Evolutionary conservation across 2,329 filamentous ascomycete genomes (phyloP), one percentile per base, ranked within the genome.

Genomic region (Onygena corvina): DNA sequence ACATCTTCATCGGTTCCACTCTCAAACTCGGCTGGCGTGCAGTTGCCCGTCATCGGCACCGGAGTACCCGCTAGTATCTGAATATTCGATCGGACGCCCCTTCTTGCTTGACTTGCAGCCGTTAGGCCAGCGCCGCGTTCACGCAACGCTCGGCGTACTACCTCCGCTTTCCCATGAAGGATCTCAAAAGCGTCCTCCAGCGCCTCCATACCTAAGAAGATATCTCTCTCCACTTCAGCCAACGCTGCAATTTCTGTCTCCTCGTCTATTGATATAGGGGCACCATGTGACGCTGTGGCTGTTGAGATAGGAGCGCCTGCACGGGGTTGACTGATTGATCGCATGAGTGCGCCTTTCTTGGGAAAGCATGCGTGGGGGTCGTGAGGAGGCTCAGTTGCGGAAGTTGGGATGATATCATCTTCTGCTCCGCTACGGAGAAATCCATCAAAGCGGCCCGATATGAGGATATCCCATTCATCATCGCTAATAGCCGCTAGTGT

Each of bases 401-500:
- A 48, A 5, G 57, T 52, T 35, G 57, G 51, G 5, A 58, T 54
- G 4, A 67, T 59, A 7, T 60, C 42, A 42, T 76, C 72, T 55
- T 95, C 89, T 4, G 86, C 87, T 18, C 90, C 90, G 38, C 87
- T 94, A 80, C 90, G 94, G 16, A 95, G 74, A 67, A 96, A 96
- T 3, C 90, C 90, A 61, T 95, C 89, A 59, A 96, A 96, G 23
- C 90, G 84, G 23, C 90, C 90, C 0, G 90, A 95, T 3, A 84
- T 86, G 9, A 96, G 74, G 49, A 96, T 94, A 54, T 95, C 90
- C 90, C 90, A 96, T 66, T 96, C 90, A n/a, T 86, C 84, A 42
- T 81, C 78, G 61, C 84, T 92, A 58, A 96, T 92, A 47, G 89
- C 86, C 30, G 85, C 82, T 46, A 95, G 75, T 0, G 90, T 94